Evolutionary conservation across 305 asterid species (phyloP).

Genomic region (Lippia alba): DNA sequence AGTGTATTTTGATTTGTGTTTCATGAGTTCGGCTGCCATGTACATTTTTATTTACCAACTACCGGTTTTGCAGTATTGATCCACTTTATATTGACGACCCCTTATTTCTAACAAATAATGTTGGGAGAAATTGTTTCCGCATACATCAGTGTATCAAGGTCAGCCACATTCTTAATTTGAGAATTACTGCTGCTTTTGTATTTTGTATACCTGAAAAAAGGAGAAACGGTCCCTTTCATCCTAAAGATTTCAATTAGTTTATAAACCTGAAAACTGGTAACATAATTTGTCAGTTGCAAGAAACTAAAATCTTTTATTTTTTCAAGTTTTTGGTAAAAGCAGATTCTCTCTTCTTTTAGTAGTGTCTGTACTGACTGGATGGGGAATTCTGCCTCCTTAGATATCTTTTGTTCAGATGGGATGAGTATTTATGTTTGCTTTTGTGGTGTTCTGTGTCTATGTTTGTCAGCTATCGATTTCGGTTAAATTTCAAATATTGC

Average conservation of each 20-base stretch:
- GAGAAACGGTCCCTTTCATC: too few relatives aligned
- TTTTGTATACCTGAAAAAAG: too few relatives aligned
- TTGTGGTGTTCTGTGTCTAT: background rate
- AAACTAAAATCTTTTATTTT: too few relatives aligned
- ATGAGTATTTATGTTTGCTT: conserved; percentile 13
- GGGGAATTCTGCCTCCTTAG: background rate
- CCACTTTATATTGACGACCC: conserved; percentile 98
- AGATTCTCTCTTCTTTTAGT: background rate
- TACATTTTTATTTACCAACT: conserved; percentile 24
- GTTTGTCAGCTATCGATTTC: background rate
- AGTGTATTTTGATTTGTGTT: conserved; percentile 31
- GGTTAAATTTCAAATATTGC: conserved; percentile 6
- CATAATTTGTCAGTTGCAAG: too few relatives aligned
- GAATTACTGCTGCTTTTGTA: background rate
- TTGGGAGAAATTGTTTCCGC: conserved; percentile 98
- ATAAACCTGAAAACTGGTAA: too few relatives aligned
- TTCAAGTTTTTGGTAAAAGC: too few relatives aligned
- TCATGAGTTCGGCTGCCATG: conserved; percentile 11
- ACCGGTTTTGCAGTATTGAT: conserved; percentile 73
- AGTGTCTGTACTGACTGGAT: background rate
- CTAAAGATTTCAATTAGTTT: too few relatives aligned
- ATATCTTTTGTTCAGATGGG: conserved; percentile 13
- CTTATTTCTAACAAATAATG: conserved; percentile 86
- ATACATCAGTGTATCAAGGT: conserved; percentile 99
- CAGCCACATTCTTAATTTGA: conserved; percentile 35